phyloP scores from a whole-genome alignment of 1,139 yeast genomes.

The Geotrichum phurueaensis region DNA sequence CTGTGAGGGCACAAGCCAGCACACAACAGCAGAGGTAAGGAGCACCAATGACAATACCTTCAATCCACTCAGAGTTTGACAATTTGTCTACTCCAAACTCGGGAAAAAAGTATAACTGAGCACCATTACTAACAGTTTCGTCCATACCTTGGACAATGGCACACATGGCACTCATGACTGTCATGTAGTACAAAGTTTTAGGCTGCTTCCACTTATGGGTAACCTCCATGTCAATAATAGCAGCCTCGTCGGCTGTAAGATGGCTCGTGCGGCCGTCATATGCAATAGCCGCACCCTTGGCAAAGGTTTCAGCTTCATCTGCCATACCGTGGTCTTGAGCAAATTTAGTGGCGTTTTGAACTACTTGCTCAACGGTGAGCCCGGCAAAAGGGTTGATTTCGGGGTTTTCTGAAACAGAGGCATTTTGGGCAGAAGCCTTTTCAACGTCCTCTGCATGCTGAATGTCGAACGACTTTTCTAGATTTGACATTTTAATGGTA shows the following conservation, averaged over 20 bases:
- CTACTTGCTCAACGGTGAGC: conserved; percentile 58
- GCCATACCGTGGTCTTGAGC: conserved; percentile 52
- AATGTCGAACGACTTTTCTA: conserved; percentile 2
- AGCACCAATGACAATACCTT: conserved; percentile 73
- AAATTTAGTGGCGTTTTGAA: conserved; percentile 65
- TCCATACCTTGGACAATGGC: conserved; percentile 95
- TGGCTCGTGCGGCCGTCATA: conserved; percentile 56
- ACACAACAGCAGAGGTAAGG: conserved; percentile 73
- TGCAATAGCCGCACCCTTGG: conserved; percentile 71
- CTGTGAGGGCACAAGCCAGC: conserved; percentile 69
- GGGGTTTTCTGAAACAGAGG: neutral
- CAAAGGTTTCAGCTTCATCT: conserved; percentile 57
- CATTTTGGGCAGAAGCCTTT: neutral
- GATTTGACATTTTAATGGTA: neutral
- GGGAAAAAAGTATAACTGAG: conserved; percentile 61
- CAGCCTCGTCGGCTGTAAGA: conserved; percentile 58
- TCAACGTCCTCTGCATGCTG: conserved; percentile 12
- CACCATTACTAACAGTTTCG: conserved; percentile 82
- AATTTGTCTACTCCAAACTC: conserved; percentile 34
- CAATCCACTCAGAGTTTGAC: conserved; percentile 56
- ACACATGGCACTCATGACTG: conserved; percentile 74
- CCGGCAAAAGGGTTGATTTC: conserved; percentile 51
- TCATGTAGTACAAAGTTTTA: conserved; percentile 50
- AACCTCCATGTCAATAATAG: conserved; percentile 46
- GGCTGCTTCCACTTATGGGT: conserved; percentile 68